Base-by-base conservation (phyloP, 140 eudicot genomes). In the Cichorium intybus region DNA sequence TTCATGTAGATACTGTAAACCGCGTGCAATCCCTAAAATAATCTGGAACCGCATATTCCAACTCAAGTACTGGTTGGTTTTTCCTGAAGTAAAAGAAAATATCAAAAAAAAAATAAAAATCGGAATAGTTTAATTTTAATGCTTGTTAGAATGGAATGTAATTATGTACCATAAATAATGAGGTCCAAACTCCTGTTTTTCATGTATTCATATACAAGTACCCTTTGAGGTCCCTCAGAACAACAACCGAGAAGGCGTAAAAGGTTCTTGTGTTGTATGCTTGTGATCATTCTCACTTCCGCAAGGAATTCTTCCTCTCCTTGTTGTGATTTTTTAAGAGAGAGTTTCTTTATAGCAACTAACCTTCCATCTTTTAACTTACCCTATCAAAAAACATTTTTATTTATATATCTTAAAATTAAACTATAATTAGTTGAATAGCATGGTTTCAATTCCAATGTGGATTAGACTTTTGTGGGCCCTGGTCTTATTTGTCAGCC, bases 191-290 rank as follows among this genome's bases (percentile, higher is more conserved):
- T 87, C 64, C 80, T 76, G 78, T 87, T 87, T 69, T 81, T 81
- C 88, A 87, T 76, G 84, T 81, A 87, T 60, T 87, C 95, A 41
- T 87, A 87, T 12, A 84, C 95, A 50, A 87, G 95, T 50, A 84
- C 70, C 29, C 92, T 68, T 56, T 87, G 88, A 59, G 81, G 82
- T 31, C 95, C 88, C 21, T 76, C 86, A 0, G 82, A 87, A 70
- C 95, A 87, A 21, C 92, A 87, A 6, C 95, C 95, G 8, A 87
- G 75, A 71, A 87, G 92, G 43, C 95, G 84, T 24, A 87, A 82
- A 3, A 87, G 82, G 78, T 87, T 87, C 75, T 84, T 87, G 81
- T 87, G 95, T 57, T 87, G 95, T 77, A 87, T 84, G 77, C 95
- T 84, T 5, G 95, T 87, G 64, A 87, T 84, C 92, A 87, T 74